Conservation (phyloP, 768 basidiomycete species). For the Collybia sp. region DNA sequence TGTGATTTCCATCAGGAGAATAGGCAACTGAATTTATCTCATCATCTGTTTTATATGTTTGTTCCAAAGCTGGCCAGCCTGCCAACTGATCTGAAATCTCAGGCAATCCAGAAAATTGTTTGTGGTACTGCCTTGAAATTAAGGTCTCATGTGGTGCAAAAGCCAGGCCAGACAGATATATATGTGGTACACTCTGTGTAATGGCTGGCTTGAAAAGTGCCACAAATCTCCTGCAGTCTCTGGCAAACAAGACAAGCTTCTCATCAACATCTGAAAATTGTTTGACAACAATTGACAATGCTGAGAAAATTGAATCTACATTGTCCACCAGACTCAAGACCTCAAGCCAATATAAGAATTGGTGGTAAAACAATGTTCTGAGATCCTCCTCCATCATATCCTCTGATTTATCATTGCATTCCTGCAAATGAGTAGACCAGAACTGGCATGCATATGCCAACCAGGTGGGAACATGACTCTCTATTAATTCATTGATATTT, state of each 20-base stretch:
- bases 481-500: constrained; percentile 11
- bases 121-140: constrained; percentile 11
- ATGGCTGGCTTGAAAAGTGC: constrained; percentile 22
- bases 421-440: constrained; percentile 26
- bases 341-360: constrained; percentile 35
- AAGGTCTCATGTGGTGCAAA: constrained; percentile 21
- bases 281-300: constrained; percentile 1
- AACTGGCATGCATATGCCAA: constrained; percentile 31
- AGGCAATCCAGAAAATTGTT: too few relatives aligned
- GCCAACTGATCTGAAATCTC: too few relatives aligned
- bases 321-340: constrained; percentile 19
- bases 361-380: constrained; percentile 2
- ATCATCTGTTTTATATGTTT: background rate
- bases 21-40: constrained; percentile 7
- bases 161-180: constrained; percentile 35
- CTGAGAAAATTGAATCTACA: constrained; percentile 6
- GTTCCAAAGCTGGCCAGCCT: too few relatives aligned
- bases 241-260: background rate
- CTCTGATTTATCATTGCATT: background rate
- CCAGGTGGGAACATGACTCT: constrained; percentile 17
- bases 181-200: constrained; percentile 25
- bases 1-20: constrained; percentile 14
- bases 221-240: constrained; percentile 24
- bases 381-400: background rate
- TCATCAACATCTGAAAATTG: background rate